Percentiles rank a stretch among this genome's conserved stretches.
phyloP scores from a whole-genome alignment of 805 yeast species.

The Saturnispora saitoi region DNA sequence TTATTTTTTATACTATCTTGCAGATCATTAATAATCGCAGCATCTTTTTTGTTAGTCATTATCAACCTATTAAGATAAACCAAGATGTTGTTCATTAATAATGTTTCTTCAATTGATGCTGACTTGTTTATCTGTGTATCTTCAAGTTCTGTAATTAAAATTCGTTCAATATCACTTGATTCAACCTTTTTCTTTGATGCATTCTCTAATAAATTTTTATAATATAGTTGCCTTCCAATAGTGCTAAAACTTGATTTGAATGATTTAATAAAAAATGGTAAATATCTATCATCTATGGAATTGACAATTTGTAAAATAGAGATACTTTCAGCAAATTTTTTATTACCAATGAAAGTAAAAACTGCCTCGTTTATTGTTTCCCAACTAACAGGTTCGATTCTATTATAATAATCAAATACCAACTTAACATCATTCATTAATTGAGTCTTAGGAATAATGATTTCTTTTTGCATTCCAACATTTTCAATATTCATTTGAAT shows the following conservation, averaged over 20 bases:
- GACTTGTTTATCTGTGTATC: slow-evolving; percentile 6
- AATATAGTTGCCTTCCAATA: slow-evolving; percentile 16
- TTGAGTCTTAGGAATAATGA: slow-evolving; percentile 18
- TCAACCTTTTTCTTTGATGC: not conserved
- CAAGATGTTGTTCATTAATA: slow-evolving; percentile 17
- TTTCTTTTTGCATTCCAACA: slow-evolving; percentile 18
- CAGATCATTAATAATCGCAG: slow-evolving; percentile 10
- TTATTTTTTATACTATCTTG: slow-evolving; percentile 17
- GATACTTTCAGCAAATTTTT: slow-evolving; percentile 17
- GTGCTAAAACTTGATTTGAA: slow-evolving; percentile 12
- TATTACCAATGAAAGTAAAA: slow-evolving; percentile 17
- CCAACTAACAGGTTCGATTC: slow-evolving; percentile 22
- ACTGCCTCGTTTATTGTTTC: slow-evolving; percentile 21
- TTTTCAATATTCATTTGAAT: slow-evolving; percentile 21
- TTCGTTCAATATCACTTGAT: slow-evolving; percentile 14
- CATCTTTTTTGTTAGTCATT: slow-evolving; percentile 8
- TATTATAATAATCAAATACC: slow-evolving; percentile 25
- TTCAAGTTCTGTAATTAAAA: slow-evolving; percentile 12
- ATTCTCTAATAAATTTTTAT: slow-evolving; percentile 6
- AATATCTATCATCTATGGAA: not conserved
- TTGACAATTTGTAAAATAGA: slow-evolving; percentile 9
- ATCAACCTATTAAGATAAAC: slow-evolving; percentile 10
- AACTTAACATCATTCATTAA: slow-evolving; percentile 13
- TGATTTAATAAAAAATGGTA: not conserved
- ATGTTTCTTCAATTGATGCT: slow-evolving; percentile 17